Evolutionary conservation across 257 asterid species (phyloP), one percentile per base, ranked within the genome.

Genomic region (Forsythia viridissima): DNA sequence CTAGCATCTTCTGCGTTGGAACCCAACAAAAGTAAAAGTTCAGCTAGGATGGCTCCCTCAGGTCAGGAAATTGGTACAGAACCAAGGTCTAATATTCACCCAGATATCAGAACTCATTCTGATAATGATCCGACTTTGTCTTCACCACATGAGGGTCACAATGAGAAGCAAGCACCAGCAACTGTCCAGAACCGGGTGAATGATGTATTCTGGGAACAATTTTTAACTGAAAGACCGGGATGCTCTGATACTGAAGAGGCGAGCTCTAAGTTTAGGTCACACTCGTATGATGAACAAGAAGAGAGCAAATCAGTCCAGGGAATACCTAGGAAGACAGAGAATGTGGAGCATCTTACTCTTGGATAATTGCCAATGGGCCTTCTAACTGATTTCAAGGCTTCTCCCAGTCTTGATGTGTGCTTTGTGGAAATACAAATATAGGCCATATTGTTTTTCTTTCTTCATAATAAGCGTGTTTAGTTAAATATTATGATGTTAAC

Each of bases 201-300:
- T 76, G 98, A 95, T 85, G 91, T 87, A 36, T 95, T 95, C 83
- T 95, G 98, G 99, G 99, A 95, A 78, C 97, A 92, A 80, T 95
- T 93, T 82, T 83, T 95, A 52, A 95, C 98, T 0, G 99, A 93
- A 84, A 82, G 94, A 70, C 98, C 99, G 1, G 99, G 97, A 44
- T 89, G 90, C 82, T 79, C 93, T 0, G 97, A 94, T 77, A 83
- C 85, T 11, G 97, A 91, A 87, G 98, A 90, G 87, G 93, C 95
- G 13, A 84, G 88, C 87, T 91, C 97, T 77, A 43, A 84, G 78
- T 78, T 42, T 55, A 87, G 88, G 88, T 88, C 81, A 40, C 81
- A 73, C 76, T 76, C 79, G 12, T 79, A 67, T 0, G 86, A 85
- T 48, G 93, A 88, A 43, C 91, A 83, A 63, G 92, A 89, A 24